A percentile compares a stretch with the other conserved stretches of the same genome.
Evolutionary conservation across 1,284 basidiomycete genomes (phyloP).

Genomic region (Leccinum huronense): DNA sequence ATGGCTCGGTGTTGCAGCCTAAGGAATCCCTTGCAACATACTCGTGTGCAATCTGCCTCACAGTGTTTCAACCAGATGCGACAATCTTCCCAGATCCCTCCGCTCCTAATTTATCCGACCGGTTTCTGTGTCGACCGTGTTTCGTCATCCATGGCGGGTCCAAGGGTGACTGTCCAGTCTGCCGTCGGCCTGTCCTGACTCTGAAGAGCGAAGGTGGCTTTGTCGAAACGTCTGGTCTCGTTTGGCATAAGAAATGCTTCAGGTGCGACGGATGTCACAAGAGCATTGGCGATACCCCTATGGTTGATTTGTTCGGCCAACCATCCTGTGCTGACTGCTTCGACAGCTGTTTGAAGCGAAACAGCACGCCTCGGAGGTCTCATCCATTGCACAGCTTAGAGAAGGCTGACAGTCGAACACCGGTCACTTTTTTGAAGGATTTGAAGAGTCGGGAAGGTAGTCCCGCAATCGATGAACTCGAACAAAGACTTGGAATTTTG

Average conservation of each 20-base stretch:
- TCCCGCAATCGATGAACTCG: slow-evolving; percentile 55
- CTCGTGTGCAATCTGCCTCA: slow-evolving; percentile 62
- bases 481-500: slow-evolving; percentile 54
- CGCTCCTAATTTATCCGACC: slow-evolving; percentile 38
- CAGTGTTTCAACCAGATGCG: slow-evolving; percentile 70
- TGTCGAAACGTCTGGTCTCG: slow-evolving; percentile 61
- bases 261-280: slow-evolving; percentile 67
- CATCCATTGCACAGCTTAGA: slow-evolving; percentile 32
- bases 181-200: slow-evolving; percentile 65
- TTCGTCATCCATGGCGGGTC: slow-evolving; percentile 70
- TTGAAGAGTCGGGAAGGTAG: slow-evolving; percentile 47
- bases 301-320: slow-evolving; percentile 76
- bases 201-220: slow-evolving; percentile 75
- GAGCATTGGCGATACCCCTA: slow-evolving; percentile 67
- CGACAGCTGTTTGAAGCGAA: slow-evolving; percentile 63
- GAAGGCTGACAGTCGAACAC: slow-evolving; percentile 35
- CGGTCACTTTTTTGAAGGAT: slow-evolving; percentile 41
- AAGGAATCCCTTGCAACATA: slow-evolving; percentile 66
- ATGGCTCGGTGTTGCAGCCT: slow-evolving; percentile 78
- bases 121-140: slow-evolving; percentile 71
- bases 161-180: slow-evolving; percentile 66
- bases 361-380: slow-evolving; percentile 44
- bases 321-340: slow-evolving; percentile 78
- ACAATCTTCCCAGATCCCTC: slow-evolving; percentile 79
- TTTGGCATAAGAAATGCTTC: slow-evolving; percentile 81